Evolutionary conservation across 2,329 filamentous ascomycete genomes (phyloP).

Genomic region (Calonectria pteridis): DNA sequence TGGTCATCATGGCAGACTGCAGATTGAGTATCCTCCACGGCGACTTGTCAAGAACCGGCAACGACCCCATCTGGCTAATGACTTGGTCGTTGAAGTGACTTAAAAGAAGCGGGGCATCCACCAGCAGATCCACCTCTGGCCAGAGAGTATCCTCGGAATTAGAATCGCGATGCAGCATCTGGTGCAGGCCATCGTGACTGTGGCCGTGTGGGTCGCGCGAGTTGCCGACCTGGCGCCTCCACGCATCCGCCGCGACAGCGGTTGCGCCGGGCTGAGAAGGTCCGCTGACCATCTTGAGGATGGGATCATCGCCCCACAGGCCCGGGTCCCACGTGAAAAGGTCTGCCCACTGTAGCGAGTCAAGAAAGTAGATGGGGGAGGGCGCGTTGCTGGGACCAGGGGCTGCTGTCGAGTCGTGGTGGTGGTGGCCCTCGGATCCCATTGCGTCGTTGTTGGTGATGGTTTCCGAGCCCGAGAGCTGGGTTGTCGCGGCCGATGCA

Average conservation of each 20-base stretch:
- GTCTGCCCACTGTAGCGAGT: constrained; percentile 38
- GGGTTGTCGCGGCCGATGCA: neutral
- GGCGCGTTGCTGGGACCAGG: neutral
- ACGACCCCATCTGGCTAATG: constrained; percentile 39
- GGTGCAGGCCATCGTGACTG: constrained; percentile 17
- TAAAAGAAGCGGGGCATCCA: constrained; percentile 30
- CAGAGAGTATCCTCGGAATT: constrained; percentile 21
- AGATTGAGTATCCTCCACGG: constrained; percentile 37
- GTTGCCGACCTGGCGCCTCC: constrained; percentile 29
- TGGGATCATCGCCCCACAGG: constrained; percentile 12
- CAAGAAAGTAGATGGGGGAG: neutral
- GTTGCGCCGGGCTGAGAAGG: neutral
- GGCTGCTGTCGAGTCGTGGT: neutral
- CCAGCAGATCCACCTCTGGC: constrained; percentile 35
- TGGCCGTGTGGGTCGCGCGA: constrained; percentile 16
- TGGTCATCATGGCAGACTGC: constrained; percentile 35
- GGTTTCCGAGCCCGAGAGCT: neutral
- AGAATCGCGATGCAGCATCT: constrained; percentile 8
- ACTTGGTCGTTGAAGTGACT: constrained; percentile 41
- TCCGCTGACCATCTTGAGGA: neutral
- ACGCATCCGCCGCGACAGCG: neutral
- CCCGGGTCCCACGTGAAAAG: constrained; percentile 40
- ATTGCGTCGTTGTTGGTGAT: constrained; percentile 17
- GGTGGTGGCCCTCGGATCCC: constrained; percentile 4
- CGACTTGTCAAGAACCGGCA: constrained; percentile 40